Base-by-base conservation (phyloP, 305 asterid genomes). In the Striga hermonthica region DNA sequence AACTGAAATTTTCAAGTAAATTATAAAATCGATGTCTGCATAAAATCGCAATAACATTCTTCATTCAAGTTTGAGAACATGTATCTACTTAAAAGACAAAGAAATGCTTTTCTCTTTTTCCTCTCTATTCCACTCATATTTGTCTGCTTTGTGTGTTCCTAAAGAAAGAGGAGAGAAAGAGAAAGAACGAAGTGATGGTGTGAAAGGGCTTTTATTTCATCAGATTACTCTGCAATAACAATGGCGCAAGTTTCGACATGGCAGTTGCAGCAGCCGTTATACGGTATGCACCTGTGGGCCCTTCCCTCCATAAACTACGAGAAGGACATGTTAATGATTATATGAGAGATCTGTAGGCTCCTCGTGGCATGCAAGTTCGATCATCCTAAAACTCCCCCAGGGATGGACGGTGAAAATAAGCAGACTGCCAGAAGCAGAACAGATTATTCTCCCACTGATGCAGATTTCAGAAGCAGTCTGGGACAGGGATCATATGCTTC, bases 291-390 rank as follows among this genome's bases (percentile, higher is more conserved):
- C 98, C 99, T 10, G 99, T 86, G 81, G 99, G 90, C 76, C 89
- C 98, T 39, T 76, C 88, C 58, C 95, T 94, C 65, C 99, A 96
- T 7, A 94, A 84, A 74, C 99, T 98, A n/a, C 90, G 99, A 98
- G 84, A 66, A 79, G 99, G 96, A 36, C 76, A 91, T 45, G 86
- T 94, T 66, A 98, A 94, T 78, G 88, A 81, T 39, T 88, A 78
- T 94, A 94, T 50, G 97, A 91, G 77, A 85, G 62, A 71, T 98
- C 99, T 55, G 83, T 43, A 52, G 79, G 78, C 67, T 66, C 78
- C 66, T 66, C 83, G 35, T 68, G 68, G 1, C 59, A 73, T 69
- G 70, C 53, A 55, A 79, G 86, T 74, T 84, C 95, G 9, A 74
- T 88, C 0, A 86, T 81, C 65, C 89, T 83, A 52, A 83, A 78